These are phyloP conservation scores for Amanita rimosa DNA, from an alignment of 768 basidiomycete genomes.

Conservation along the genomic window DNA sequence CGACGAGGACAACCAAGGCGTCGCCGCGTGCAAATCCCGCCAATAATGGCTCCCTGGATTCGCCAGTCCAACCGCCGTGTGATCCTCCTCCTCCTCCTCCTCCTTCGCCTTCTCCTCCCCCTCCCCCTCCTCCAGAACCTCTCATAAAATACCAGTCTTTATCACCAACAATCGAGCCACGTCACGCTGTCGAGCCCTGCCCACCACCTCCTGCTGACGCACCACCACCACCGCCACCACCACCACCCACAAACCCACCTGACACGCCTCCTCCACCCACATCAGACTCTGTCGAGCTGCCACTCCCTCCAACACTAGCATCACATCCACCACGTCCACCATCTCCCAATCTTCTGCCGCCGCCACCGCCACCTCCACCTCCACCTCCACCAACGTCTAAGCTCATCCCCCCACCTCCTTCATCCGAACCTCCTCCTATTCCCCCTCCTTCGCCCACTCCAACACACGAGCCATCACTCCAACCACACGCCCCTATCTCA, in stretches of 20 bases:
- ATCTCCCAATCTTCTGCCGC: constrained; percentile 16
- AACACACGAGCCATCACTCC: constrained; percentile 21
- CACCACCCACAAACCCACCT: constrained; percentile 6
- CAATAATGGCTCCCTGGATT: constrained; percentile 8
- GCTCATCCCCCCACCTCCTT: constrained; percentile 18
- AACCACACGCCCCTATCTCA: constrained; percentile 12
- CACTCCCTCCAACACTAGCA: constrained; percentile 22
- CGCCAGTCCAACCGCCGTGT: constrained; percentile 11
- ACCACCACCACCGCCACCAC: constrained; percentile 10
- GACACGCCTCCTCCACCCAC: constrained; percentile 17
- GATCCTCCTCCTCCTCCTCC: constrained; percentile 14
- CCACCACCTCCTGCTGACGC: constrained; percentile 18
- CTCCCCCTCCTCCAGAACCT: constrained; percentile 18
- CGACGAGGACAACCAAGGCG: constrained; percentile 9
- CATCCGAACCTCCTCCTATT: constrained; percentile 13
- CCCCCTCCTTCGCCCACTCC: constrained; percentile 14
- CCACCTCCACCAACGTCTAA: constrained; percentile 25
- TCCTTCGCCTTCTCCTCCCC: constrained; percentile 17
- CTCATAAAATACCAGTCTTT: constrained; percentile 18
- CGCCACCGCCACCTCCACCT: constrained; percentile 21
- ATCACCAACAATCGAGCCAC: constrained; percentile 15
- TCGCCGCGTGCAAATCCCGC: constrained; percentile 15
- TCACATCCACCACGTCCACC: constrained; percentile 20
- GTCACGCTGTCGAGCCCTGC: constrained; percentile 15
- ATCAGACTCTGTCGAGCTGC: constrained; percentile 11